These are phyloP conservation scores for Corynespora cassiicola DNA, from an alignment of 2,329 filamentous ascomycete species.

Conservation along the genomic window DNA sequence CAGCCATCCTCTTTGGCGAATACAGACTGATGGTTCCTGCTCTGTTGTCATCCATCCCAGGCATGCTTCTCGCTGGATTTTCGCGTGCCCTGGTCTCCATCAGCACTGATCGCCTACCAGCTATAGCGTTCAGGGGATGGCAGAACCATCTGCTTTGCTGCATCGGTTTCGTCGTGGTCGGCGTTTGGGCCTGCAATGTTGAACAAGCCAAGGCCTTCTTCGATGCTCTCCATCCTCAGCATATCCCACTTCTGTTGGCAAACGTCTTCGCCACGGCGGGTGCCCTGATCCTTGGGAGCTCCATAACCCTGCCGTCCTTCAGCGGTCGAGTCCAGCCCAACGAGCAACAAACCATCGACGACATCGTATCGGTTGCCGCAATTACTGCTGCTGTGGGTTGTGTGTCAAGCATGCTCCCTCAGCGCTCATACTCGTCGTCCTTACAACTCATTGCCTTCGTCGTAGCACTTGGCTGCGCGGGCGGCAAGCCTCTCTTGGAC, in stretches of 20 bases:
- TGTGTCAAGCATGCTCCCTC: no score
- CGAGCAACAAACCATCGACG: no score
- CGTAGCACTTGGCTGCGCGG: no score
- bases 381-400: no score
- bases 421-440: constrained; percentile 29
- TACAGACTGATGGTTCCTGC: constrained; percentile 31
- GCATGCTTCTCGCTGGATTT: constrained; percentile 26
- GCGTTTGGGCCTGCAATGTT: no score
- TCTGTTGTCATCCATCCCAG: constrained; percentile 26
- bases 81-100: constrained; percentile 18
- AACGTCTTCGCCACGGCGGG: constrained; percentile 20
- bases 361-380: no score
- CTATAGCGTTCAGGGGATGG: constrained; percentile 2
- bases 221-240: constrained; percentile 10
- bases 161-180: constrained; percentile 3
- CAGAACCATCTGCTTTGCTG: constrained; percentile 11
- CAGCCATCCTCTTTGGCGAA: constrained; percentile 28
- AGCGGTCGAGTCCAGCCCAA: no score
- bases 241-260: constrained; percentile 14
- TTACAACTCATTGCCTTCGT: constrained; percentile 7
- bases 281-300: constrained; percentile 21
- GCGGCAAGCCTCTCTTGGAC: no score
- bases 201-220: no score
- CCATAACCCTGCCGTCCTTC: constrained; percentile 21
- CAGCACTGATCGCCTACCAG: constrained; percentile 11